Evolutionary conservation across 331 rosid genomes (phyloP).

Genomic region (Erythrophleum ivorense): DNA sequence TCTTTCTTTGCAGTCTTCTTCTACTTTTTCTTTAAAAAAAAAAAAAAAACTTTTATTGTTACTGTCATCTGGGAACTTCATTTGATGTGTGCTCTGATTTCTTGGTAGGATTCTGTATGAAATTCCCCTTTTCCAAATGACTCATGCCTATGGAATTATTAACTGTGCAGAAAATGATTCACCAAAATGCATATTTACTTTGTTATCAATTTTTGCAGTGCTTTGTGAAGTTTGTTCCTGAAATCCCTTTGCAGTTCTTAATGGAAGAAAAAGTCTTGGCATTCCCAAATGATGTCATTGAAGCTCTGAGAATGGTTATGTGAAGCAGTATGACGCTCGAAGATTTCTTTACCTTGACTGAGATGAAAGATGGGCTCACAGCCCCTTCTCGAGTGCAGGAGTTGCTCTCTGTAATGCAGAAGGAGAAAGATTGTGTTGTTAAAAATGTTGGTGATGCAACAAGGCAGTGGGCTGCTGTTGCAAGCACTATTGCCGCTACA

Average conservation of each 20-base stretch:
- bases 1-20: conserved; percentile 14
- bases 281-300: conserved; percentile 42
- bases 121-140: conserved; percentile 31
- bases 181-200: conserved; percentile 23
- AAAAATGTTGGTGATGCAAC: conserved; percentile 84
- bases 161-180: conserved; percentile 22
- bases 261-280: conserved; percentile 50
- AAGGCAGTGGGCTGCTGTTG: conserved; percentile 99
- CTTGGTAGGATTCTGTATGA: conserved; percentile 5
- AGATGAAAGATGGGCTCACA: conserved; percentile 98
- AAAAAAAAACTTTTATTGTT: conserved; percentile 2
- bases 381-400: conserved; percentile 89
- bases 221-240: conserved; percentile 35
- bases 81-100: conserved; percentile 21
- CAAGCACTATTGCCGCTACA: conserved; percentile 94
- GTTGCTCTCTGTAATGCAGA: conserved; percentile 80
- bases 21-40: background rate
- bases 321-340: conserved; percentile 94
- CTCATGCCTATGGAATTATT: background rate
- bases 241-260: conserved; percentile 33
- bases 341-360: conserved; percentile 97
- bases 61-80: conserved; percentile 9
- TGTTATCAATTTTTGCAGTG: conserved; percentile 52
- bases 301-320: conserved; percentile 56
- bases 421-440: conserved; percentile 71